Evolutionary conservation across 202 grass and related monocot genomes (phyloP), one percentile per base, ranked within the genome.

Genomic region (Musa balbisiana): DNA sequence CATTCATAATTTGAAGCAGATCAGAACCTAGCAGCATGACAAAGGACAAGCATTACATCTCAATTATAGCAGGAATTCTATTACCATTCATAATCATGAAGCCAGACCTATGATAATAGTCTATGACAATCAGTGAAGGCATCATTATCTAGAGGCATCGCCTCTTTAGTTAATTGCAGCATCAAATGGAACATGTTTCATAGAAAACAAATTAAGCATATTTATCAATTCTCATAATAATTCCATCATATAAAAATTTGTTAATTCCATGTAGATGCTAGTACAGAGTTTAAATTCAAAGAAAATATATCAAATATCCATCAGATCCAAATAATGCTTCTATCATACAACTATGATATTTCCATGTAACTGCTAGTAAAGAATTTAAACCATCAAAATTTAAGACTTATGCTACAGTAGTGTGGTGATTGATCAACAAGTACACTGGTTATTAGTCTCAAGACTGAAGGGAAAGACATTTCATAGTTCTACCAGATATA

Each of bases 1-100:
- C 94, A 50, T 98, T 82, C 51, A 98, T 80, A 74, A 98, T 85
- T 54, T 88, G 81, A 67, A 69, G 58, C 71, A 98, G 79, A 25
- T 89, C 85, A 73, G 87, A 71, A 83, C 90, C 94, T 98, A 84
- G 64, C 20, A 88, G 23, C 33, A 71, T 14, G 72, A 77, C 77
- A 63, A 59, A 84, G 80, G 49, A 22, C 55, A 54, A 23, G 82
- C 6, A 13, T 33, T 20, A 70, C 43, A 49, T 26, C 52, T 27
- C 22, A 55, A 33, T 73, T 17, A 16, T 17, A 73, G 23, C 12
- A 73, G 52, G 29, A 55, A 16, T 24, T 51, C 0, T 20, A 70
- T 70, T 16, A 13, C 26, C 65, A 67, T 17, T 22, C 3, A 24
- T 33, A 72, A 54, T 21, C 9, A 15, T 72, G 52, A 72, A 53